Evolutionary conservation across 176 grass and related monocot genomes (phyloP), one percentile per base, ranked within the genome.

Genomic region (Paspalum notatum): DNA sequence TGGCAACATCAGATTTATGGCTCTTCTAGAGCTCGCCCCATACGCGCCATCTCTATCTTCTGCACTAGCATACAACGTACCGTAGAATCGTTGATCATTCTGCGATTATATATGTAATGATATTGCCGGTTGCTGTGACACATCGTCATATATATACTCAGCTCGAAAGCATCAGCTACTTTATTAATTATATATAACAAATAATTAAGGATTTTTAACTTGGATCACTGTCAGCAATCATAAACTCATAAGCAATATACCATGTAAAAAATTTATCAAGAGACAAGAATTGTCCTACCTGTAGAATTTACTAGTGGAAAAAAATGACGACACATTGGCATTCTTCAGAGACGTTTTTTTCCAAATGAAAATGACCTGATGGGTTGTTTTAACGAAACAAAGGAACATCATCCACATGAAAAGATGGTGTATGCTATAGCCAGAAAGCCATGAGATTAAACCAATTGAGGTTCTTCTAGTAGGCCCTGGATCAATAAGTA

Each of bases 311-410:
- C 4, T 21, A 1, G 9, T 66, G 41, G 66, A 8, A 69, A 45
- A 45, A 68, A 69, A 69, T 12, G 40, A 32, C 17, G 17, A 22
- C 9, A 20, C 9, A n/a, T 47, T 66, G n/a, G 15, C 66, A 42
- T 72, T 51, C 6, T 20, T 0, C 20, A 5, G 41, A n/a, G 67
- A 78, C 5, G 3, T 1, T 1, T 68, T 78, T 83, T 78, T 20
- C 50, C 26, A 46, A 51, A 59, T 75, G 82, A 85, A 81, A 81
- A 76, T 41, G 87, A 85, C 70, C 20, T 62, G 38, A 55, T 27
- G 37, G 47, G 27, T 39, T 80, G 62, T 80, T 61, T 85, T 11
- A 39, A 32, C 3, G 0, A 52, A 54, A 50, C 41, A 73, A 74
- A 47, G 69, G 40, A 45, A 62, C 79, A 71, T 41, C 42, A 32